Evolutionary conservation across 2,329 filamentous ascomycete genomes (phyloP).

Genomic region (Fusarium sp.): DNA sequence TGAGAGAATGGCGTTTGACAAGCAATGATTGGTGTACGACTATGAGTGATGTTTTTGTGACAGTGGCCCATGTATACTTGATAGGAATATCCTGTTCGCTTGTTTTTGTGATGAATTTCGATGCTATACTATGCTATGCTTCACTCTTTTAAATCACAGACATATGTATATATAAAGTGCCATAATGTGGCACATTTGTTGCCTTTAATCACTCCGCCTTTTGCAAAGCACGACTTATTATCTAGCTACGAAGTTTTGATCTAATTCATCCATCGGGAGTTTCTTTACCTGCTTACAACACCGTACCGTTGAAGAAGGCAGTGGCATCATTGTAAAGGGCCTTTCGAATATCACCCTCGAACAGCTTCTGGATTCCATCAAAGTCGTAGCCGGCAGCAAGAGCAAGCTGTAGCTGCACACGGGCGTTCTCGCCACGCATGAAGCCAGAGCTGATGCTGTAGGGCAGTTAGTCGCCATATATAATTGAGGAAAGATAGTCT

Average conservation of each 20-base stretch:
- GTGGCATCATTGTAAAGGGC: constrained; percentile 4
- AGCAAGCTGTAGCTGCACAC: constrained; percentile 54
- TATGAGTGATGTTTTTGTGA: background rate
- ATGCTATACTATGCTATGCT: no score
- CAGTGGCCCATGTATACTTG: background rate
- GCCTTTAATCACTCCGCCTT: no score
- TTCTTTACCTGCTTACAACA: background rate
- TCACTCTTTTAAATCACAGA: no score
- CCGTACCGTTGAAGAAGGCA: background rate
- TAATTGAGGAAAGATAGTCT: no score
- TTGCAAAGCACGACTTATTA: background rate
- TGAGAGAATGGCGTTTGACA: background rate
- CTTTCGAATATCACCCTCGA: constrained; percentile 45
- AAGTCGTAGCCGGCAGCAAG: constrained; percentile 50
- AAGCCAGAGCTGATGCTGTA: constrained; percentile 50
- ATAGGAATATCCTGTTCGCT: no score
- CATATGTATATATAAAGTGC: no score
- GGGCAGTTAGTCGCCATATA: background rate
- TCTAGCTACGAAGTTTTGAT: background rate
- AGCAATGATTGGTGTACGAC: background rate
- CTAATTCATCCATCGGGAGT: background rate
- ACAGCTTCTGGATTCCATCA: constrained; percentile 50
- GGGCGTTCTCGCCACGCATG: constrained; percentile 51
- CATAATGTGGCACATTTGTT: no score
- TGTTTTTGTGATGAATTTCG: no score